Conservation (phyloP, 2,329 filamentous ascomycete species). For the Pestalotiopsis sp. region DNA sequence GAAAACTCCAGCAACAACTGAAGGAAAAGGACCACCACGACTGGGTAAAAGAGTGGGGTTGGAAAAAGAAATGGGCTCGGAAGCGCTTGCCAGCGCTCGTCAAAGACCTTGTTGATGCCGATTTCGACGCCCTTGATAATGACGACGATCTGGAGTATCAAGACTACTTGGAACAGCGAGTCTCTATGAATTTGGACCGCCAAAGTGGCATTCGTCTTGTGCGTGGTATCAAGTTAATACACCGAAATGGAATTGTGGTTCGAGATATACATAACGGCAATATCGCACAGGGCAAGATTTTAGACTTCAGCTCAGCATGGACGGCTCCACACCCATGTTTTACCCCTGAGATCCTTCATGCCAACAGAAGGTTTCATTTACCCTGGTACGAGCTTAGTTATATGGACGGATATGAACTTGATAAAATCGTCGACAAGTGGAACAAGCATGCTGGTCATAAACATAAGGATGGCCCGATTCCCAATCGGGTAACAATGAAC, state of each 20-base stretch:
- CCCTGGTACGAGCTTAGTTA: neutral
- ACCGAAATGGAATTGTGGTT: neutral
- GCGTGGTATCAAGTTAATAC: neutral
- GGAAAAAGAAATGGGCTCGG: neutral
- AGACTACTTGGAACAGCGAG: neutral
- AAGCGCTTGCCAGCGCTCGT: neutral
- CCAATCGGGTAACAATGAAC: neutral
- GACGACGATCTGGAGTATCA: neutral
- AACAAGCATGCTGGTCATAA: neutral
- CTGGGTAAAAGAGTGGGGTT: neutral
- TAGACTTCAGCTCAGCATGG: neutral
- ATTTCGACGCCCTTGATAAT: neutral
- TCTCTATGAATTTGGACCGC: neutral
- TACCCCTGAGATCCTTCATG: neutral
- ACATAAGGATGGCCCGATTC: neutral
- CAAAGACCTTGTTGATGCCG: neutral
- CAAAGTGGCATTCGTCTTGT: neutral
- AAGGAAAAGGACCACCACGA: neutral
- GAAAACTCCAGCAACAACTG: neutral
- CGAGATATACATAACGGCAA: neutral
- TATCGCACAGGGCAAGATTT: neutral
- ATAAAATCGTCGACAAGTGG: neutral
- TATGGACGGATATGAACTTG: neutral
- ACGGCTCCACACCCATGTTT: constrained; percentile 1
- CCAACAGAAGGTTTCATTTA: neutral